Evolutionary conservation across 1,284 basidiomycete species (phyloP), one percentile per base, ranked within the genome.

Genomic region (Moesziomyces parantarcticus): DNA sequence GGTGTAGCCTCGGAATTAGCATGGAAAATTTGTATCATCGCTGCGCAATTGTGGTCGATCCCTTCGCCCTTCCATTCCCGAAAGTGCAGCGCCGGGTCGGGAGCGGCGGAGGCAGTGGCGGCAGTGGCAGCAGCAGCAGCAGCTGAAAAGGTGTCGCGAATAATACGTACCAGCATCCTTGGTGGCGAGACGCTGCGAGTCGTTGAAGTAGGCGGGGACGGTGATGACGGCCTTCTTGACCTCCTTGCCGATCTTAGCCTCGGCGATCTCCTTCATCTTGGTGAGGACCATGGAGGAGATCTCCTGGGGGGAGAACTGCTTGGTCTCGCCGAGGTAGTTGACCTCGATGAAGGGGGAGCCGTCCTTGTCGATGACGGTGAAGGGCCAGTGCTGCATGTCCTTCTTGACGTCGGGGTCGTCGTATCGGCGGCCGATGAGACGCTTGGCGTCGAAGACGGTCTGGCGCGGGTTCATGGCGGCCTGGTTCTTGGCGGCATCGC

Each of bases 261-360:
- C 88, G 56, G 88, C 87, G 80, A 87, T 88, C 85, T 89, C 96
- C 90, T 96, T 98, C 93, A 99, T 97, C 88, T 98, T 99, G 81
- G 88, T 89, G 80, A 99, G 90, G 79, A 99, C 95, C 96, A 99
- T 98, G 76, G 96, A 91, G 20, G 96, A 98, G 85, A 99, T 96
- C 84, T 89, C 88, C 84, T 88, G 87, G 62, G 88, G 88, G 57
- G 87, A 87, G 85, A 89, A 89, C 66, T 86, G 85, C 87, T 89
- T 89, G 76, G 83, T 85, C 86, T 89, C 88, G 72, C 85, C 85
- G 74, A 87, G 86, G 86, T 89, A 89, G 73, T 87, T 85, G 78
- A 89, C 88, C 66, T 80, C 67, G 77, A 88, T 86, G 85, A 86
- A 86, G 63, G 88, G 88, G 56, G 86, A 86, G 71, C 88, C 88